Conservation (phyloP, 202 grass and related monocot species). For the Saccharum hybrid region DNA sequence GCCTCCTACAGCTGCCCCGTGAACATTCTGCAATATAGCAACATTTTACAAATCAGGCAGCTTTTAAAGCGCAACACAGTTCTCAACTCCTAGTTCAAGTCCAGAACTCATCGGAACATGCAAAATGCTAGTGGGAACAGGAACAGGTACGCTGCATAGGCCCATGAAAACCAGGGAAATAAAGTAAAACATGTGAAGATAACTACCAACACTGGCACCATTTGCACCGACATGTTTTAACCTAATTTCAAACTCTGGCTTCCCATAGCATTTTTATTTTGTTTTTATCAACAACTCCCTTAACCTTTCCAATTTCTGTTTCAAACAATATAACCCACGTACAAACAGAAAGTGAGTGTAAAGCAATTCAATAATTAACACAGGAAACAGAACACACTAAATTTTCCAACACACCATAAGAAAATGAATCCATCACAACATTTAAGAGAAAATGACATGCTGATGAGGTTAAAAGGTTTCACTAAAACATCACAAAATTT, state of each 20-base stretch:
- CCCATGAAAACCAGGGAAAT: background rate
- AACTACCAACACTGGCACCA: background rate
- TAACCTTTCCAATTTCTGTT: conserved; percentile 6
- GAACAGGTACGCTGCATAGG: background rate
- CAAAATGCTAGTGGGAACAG: conserved; percentile 18
- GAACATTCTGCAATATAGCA: conserved; percentile 65
- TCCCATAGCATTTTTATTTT: background rate
- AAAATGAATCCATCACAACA: background rate
- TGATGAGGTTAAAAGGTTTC: background rate
- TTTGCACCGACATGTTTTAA: background rate
- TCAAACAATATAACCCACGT: conserved; percentile 6
- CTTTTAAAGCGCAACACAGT: conserved; percentile 9
- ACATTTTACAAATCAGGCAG: conserved; percentile 9
- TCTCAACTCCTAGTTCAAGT: conserved; percentile 9
- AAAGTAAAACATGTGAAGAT: conserved; percentile 32
- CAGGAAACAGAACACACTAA: background rate
- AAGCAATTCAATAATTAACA: background rate
- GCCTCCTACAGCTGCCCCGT: conserved; percentile 66
- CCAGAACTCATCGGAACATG: conserved; percentile 28
- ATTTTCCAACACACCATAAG: background rate
- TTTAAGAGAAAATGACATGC: background rate
- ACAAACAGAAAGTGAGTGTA: background rate
- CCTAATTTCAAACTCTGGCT: background rate
- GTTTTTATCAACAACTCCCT: conserved; percentile 10
- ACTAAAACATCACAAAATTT: background rate